Evolutionary conservation across 352 stramenopile species (phyloP).

Genomic region (Blastocystis sp.): DNA sequence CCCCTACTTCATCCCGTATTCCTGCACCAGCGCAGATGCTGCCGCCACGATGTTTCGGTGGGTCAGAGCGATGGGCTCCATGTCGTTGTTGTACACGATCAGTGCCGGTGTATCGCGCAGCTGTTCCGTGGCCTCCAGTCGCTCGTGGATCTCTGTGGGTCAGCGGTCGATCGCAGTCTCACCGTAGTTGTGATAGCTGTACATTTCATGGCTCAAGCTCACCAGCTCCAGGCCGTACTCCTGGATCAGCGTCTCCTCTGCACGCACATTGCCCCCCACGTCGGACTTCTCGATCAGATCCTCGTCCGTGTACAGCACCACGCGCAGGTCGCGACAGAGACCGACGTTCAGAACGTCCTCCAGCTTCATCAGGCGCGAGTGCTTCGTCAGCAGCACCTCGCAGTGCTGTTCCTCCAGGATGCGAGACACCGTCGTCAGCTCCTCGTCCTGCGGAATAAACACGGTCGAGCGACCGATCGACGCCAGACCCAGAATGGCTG

Average conservation of each 20-base stretch:
- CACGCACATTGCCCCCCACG: not conserved
- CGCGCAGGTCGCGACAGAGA: not conserved
- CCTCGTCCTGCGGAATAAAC: not conserved
- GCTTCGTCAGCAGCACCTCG: constrained; percentile 30
- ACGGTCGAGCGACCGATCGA: constrained; percentile 9
- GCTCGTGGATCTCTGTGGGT: not conserved
- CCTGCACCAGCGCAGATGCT: not conserved
- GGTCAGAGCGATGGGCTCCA: constrained; percentile 4
- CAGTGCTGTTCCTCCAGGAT: constrained; percentile 52
- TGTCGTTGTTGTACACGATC: constrained; percentile 58
- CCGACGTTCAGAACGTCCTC: not conserved
- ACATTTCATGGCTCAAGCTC: not conserved
- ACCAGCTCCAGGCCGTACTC: not conserved
- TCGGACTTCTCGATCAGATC: constrained; percentile 23
- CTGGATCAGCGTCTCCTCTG: constrained; percentile 6
- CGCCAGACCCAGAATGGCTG: constrained; percentile 24
- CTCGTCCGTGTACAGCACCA: constrained; percentile 24
- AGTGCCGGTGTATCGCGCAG: not conserved
- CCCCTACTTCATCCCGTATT: constrained; percentile 1
- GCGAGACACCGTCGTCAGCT: not conserved
- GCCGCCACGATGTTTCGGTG: constrained; percentile 43
- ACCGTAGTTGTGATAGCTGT: not conserved
- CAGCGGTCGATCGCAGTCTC: not conserved
- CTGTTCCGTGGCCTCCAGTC: not conserved
- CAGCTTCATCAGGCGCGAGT: constrained; percentile 1